A percentile compares a stretch with the other conserved stretches of the same genome.
Evolutionary conservation across 1,284 basidiomycete species (phyloP).

Genomic region (Thecaphora thlaspeos): DNA sequence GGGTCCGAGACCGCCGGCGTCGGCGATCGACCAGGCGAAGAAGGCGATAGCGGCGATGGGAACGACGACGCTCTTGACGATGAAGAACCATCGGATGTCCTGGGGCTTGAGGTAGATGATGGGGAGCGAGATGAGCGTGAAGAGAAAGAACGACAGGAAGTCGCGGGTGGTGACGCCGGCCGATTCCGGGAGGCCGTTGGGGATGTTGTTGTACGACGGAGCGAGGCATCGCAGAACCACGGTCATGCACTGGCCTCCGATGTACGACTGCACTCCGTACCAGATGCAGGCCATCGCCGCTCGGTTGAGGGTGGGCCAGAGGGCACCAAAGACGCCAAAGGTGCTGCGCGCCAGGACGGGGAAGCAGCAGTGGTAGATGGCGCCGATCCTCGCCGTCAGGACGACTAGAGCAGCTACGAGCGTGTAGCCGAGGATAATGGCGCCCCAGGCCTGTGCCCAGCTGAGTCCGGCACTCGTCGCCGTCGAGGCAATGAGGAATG

Average conservation of each 20-base stretch:
- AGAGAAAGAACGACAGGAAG: constrained; percentile 80
- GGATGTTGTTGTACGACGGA: constrained; percentile 67
- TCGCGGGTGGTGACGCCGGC: constrained; percentile 71
- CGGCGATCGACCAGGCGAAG: constrained; percentile 77
- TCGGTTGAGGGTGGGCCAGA: constrained; percentile 76
- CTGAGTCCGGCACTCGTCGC: constrained; percentile 35
- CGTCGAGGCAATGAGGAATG: constrained; percentile 35
- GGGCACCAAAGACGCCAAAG: constrained; percentile 77
- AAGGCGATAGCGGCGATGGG: constrained; percentile 64
- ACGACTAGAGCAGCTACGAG: constrained; percentile 73
- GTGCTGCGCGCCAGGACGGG: constrained; percentile 70
- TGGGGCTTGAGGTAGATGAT: constrained; percentile 79
- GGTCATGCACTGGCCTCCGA: constrained; percentile 74
- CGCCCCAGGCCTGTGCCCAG: constrained; percentile 46
- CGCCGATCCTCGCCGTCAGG: constrained; percentile 74
- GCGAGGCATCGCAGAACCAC: constrained; percentile 68
- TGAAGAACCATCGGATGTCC: constrained; percentile 78
- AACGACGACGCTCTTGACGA: constrained; percentile 70
- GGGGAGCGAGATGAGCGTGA: constrained; percentile 77
- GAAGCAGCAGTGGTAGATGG: constrained; percentile 66
- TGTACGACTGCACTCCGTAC: constrained; percentile 31
- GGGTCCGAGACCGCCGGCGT: constrained; percentile 72
- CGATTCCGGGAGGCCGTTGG: constrained; percentile 69
- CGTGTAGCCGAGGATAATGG: constrained; percentile 66
- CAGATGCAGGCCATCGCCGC: constrained; percentile 73